Evolutionary conservation across 106 monocot genomes (phyloP), one percentile per base, ranked within the genome.

Genomic region (Agapanthus africanus): DNA sequence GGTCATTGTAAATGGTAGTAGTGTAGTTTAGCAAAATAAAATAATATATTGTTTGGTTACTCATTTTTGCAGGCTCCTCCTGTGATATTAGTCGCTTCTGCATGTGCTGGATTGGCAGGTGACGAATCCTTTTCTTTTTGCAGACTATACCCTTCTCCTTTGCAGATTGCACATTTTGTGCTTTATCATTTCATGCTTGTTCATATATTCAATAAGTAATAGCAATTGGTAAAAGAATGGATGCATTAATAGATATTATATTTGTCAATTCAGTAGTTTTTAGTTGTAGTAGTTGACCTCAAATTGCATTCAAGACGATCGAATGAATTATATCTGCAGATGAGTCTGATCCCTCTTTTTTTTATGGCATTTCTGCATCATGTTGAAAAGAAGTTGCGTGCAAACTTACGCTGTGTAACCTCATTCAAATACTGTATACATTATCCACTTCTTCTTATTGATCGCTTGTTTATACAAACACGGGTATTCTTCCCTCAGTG

Each of bases 41-140:
- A 15, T 10, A 62, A 60, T 37, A 39, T 32, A 7, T 61, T 36
- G 19, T 4, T 23, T 64, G 38, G 63, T 35, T 49, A 21, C 64
- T 36, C 11, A 40, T 62, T 62, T 47, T 21, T 63, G 35, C 63
- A 75, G 75, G 67, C 67, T 44, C 75, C 75, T 32, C 75, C 75
- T 33, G 75, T 75, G 49, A 75, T 75, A 18, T 40, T 75, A 16
- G 67, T 75, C 42, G 67, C 75, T 35, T 75, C 75, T 41, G 67
- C 75, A 19, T 75, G 75, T 75, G 75, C 74, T 66, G 75, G 75
- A 59, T 59, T 75, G 30, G 59, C 67, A 67, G 75, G 75, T 75
- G 7, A 44, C 21, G 4, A 1, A 37, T 46, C 31, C 23, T 23
- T 54, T 62, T 40, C 11, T 32, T 59, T 9, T 38, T 41, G 9